These are phyloP conservation scores for Liriodendron chinense DNA, from an alignment of 164 flowering plant genomes.

Conservation along the genomic window DNA sequence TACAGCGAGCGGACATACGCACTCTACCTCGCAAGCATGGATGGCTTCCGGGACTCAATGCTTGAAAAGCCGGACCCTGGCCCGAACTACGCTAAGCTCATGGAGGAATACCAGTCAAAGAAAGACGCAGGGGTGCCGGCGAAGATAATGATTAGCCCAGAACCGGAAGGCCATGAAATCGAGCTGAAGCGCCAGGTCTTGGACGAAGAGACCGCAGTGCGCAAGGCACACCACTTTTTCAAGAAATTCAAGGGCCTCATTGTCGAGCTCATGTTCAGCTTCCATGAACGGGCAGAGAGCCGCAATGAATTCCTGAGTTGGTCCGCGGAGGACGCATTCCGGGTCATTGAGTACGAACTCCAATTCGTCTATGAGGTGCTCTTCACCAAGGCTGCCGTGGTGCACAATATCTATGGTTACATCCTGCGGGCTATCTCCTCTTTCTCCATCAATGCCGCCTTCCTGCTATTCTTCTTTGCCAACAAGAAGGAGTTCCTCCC, in stretches of 20 bases:
- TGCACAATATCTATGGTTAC: constrained; percentile 4
- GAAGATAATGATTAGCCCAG: constrained; percentile 4
- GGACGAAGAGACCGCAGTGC: too few relatives aligned
- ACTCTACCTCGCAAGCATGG: constrained; percentile 32
- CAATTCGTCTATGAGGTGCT: constrained; percentile 27
- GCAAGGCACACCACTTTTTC: neutral
- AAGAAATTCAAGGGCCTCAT: constrained; percentile 16
- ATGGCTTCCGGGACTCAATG: constrained; percentile 11
- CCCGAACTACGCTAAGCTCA: constrained; percentile 36
- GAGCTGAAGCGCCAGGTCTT: neutral
- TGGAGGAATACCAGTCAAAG: constrained; percentile 37
- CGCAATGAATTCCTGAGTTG: constrained; percentile 2
- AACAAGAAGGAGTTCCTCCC: constrained; percentile 6
- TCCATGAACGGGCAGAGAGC: constrained; percentile 18
- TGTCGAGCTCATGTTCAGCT: constrained; percentile 28
- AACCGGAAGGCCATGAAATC: constrained; percentile 2
- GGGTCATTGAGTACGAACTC: constrained; percentile 30
- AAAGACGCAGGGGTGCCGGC: constrained; percentile 28
- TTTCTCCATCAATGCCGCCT: neutral
- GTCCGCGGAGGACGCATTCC: constrained; percentile 8
- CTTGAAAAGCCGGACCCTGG: constrained; percentile 21
- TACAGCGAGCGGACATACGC: constrained; percentile 38
- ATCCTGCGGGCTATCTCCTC: constrained; percentile 4
- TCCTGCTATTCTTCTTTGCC: neutral
- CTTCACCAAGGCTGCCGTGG: constrained; percentile 26